Conservation (phyloP, 2,329 filamentous ascomycete species). For the Fusarium begoniae region DNA sequence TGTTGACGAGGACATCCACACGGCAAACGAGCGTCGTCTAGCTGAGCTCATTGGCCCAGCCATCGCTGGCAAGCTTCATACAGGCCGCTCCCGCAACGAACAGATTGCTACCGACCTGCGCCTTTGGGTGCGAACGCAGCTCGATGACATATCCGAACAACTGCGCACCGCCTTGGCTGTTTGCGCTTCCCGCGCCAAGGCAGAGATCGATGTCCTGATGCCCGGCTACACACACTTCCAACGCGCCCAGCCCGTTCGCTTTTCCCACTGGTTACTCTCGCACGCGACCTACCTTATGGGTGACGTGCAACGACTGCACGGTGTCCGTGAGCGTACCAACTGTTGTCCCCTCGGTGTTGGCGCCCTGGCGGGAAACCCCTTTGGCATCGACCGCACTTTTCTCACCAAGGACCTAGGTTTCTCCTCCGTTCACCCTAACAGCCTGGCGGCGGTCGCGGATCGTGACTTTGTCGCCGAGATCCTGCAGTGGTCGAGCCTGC, state of each 20-base stretch:
- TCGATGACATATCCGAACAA: not conserved
- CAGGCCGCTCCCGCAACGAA: not conserved
- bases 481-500: not conserved
- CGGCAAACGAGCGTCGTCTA: not conserved
- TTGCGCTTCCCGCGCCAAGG: not conserved
- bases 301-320: not conserved
- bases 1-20: not conserved
- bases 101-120: not conserved
- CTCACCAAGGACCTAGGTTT: not conserved
- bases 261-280: not conserved
- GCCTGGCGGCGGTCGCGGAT: not conserved
- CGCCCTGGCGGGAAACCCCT: not conserved
- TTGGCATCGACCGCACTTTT: not conserved
- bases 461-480: not conserved
- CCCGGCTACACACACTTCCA: not conserved
- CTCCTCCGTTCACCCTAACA: not conserved
- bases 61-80: not conserved
- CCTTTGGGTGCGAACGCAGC: not conserved
- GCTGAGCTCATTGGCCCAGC: not conserved
- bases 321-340: not conserved
- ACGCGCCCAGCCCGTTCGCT: not conserved
- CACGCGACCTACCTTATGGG: not conserved
- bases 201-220: not conserved
- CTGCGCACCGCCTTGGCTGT: not conserved
- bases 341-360: not conserved